Evolutionary conservation across 805 yeast species (phyloP).

Genomic region (Ogataea salicorniae): DNA sequence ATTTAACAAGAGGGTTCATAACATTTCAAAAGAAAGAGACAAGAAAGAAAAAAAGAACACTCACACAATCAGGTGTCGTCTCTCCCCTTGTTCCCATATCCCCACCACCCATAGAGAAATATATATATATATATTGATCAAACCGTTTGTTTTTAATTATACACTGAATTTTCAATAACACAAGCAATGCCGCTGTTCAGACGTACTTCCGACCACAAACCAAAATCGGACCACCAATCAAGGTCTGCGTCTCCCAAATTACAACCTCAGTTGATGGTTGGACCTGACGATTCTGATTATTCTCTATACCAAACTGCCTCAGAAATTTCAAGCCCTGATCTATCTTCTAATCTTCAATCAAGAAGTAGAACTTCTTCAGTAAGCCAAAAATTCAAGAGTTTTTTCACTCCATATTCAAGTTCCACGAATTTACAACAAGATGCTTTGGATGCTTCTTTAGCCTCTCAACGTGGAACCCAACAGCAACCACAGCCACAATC

Average conservation of each 20-base stretch:
- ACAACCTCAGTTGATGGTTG: constrained; percentile 14
- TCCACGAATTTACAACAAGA: constrained; percentile 12
- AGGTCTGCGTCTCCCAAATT: constrained; percentile 7
- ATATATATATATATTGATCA: not conserved
- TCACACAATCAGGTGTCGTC: no score
- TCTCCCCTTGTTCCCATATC: no score
- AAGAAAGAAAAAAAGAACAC: no score
- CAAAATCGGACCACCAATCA: constrained; percentile 1
- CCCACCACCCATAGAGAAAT: not conserved
- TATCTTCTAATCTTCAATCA: constrained; percentile 8
- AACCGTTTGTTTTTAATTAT: not conserved
- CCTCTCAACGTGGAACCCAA: not conserved
- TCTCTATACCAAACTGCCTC: constrained; percentile 22
- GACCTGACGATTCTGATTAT: constrained; percentile 22
- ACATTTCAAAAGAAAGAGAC: no score
- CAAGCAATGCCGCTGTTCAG: constrained; percentile 16
- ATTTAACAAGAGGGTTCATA: no score
- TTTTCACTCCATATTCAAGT: constrained; percentile 23
- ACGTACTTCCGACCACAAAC: constrained; percentile 10
- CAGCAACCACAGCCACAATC: not conserved
- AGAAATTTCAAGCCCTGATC: constrained; percentile 16
- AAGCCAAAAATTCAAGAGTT: constrained; percentile 27
- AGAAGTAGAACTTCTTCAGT: constrained; percentile 26
- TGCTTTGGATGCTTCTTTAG: constrained; percentile 1
- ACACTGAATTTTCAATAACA: not conserved